phyloP scores from a whole-genome alignment of 306 rosid species.

The Arachis stenosperma region DNA sequence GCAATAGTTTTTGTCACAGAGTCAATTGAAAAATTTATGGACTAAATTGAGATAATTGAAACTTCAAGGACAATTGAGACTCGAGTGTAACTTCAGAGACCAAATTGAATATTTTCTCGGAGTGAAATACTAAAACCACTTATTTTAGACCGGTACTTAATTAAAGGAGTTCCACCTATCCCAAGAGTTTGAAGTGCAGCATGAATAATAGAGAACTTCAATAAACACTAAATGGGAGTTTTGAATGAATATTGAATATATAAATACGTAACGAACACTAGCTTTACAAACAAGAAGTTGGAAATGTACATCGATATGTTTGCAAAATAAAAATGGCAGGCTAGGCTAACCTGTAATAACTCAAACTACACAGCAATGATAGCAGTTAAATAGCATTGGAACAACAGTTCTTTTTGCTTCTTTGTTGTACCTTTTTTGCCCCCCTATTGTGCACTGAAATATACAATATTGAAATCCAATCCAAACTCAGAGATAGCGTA shows the following conservation, averaged over 20 bases:
- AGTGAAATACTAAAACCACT: background rate
- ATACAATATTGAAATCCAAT: conserved; percentile 24
- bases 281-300: conserved; percentile 16
- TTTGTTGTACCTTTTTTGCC: background rate
- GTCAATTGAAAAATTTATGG: too few relatives aligned
- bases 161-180: background rate
- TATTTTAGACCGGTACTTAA: background rate
- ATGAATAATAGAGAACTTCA: background rate
- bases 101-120: too few relatives aligned
- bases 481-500: conserved; percentile 3
- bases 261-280: too few relatives aligned
- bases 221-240: background rate
- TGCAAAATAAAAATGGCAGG: background rate
- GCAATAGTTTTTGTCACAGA: too few relatives aligned
- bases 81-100: too few relatives aligned
- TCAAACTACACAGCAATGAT: conserved; percentile 27
- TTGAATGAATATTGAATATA: background rate
- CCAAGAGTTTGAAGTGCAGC: background rate
- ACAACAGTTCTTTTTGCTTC: conserved; percentile 40
- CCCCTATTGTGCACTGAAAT: conserved; percentile 4
- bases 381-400: conserved; percentile 43
- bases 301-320: background rate
- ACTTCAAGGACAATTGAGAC: too few relatives aligned
- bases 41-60: too few relatives aligned
- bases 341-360: conserved; percentile 16